Evolutionary conservation across 2,329 filamentous ascomycete species (phyloP).

Genomic region (Aspergillus niger): DNA sequence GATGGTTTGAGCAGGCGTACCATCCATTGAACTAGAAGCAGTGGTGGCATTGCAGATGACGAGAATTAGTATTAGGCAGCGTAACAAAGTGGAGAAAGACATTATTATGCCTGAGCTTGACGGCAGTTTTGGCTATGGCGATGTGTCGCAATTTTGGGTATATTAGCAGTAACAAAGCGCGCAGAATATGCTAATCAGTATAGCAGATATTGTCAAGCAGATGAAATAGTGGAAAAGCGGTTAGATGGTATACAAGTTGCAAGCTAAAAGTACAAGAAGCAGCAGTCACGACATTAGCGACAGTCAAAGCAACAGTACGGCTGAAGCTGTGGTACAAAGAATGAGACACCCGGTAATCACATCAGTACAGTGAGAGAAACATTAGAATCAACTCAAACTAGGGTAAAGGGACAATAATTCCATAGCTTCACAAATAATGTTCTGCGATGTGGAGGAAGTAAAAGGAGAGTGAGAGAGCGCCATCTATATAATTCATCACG

Average conservation of each 20-base stretch:
- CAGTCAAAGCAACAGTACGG: neutral
- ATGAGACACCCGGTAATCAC: neutral
- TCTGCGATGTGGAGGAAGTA: neutral
- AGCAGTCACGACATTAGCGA: neutral
- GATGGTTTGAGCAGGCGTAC: constrained; percentile 3
- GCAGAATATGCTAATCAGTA: accelerated
- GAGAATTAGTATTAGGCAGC: neutral
- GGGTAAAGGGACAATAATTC: neutral
- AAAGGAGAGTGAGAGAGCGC: neutral
- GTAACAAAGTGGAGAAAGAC: neutral
- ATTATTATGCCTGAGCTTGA: neutral
- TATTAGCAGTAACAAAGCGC: neutral
- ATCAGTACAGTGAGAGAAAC: neutral
- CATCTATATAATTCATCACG: constrained; percentile 23
- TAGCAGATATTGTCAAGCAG: neutral
- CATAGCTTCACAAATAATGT: neutral
- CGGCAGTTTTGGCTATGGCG: neutral
- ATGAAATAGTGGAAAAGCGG: neutral
- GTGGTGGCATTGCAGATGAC: too few species aligned
- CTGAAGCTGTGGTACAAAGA: neutral
- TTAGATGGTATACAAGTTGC: neutral
- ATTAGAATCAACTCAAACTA: neutral
- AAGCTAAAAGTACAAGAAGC: neutral
- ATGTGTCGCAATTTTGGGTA: neutral
- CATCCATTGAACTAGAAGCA: neutral